Conservation (phyloP, 139 green algal genomes). For the Penium margaritaceum region DNA sequence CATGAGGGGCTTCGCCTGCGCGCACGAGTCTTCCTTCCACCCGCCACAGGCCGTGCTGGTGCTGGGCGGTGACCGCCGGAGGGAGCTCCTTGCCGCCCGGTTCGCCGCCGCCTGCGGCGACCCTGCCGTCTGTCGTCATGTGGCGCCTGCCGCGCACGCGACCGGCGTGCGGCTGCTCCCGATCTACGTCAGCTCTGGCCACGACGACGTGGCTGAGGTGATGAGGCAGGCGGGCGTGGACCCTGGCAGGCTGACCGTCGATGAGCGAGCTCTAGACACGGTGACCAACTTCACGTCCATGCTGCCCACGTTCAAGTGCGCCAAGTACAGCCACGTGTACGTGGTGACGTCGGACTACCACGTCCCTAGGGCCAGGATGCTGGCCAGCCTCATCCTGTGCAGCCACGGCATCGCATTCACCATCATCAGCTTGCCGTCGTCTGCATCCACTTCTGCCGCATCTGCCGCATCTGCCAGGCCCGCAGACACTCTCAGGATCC, state of each 20-base stretch:
- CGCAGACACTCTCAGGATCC: too few relatives aligned
- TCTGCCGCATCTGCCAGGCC: too few relatives aligned
- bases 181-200: conserved; percentile 27
- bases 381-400: conserved; percentile 26
- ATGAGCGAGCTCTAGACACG: conserved; percentile 38
- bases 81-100: neutral
- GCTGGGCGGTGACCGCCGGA: neutral
- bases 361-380: conserved; percentile 12
- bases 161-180: conserved; percentile 16
- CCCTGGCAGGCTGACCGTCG: conserved; percentile 9
- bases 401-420: conserved; percentile 42
- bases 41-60: conserved; percentile 21
- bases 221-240: conserved; percentile 28
- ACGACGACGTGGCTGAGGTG: conserved; percentile 29
- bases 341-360: conserved; percentile 46
- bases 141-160: neutral
- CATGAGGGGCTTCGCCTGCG: neutral
- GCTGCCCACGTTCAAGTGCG: conserved; percentile 11
- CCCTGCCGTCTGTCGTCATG: neutral
- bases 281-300: conserved; percentile 33
- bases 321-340: conserved; percentile 36
- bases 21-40: neutral
- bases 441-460: too few relatives aligned
- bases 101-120: neutral
- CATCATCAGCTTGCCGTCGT: too few relatives aligned